phyloP scores from a whole-genome alignment of 441 rosid species.

The Daphne laureola region DNA sequence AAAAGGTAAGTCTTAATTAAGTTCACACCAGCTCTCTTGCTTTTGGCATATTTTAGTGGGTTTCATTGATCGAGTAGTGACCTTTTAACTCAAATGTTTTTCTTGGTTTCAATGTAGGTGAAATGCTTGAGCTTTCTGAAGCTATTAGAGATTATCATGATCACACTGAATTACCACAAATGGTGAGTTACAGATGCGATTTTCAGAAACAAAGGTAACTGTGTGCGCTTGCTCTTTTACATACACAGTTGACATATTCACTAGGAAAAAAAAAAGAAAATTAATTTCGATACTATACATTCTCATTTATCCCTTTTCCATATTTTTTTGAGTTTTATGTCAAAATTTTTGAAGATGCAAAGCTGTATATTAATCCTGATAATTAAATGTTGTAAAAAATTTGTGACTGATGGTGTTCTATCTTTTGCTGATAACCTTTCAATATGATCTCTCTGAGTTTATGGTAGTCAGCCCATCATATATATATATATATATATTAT shows the following conservation, averaged over 20 bases:
- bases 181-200: slow-evolving; percentile 38
- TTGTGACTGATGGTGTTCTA: too few relatives aligned
- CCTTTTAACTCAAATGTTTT: slow-evolving; percentile 5
- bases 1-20: slow-evolving; percentile 42
- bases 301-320: not conserved
- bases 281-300: too few relatives aligned
- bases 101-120: slow-evolving; percentile 34
- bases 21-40: slow-evolving; percentile 8
- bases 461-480: not conserved
- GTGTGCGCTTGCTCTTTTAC: slow-evolving; percentile 6
- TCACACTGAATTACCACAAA: slow-evolving; percentile 66
- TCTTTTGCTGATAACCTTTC: not conserved
- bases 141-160: slow-evolving; percentile 96
- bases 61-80: slow-evolving; percentile 1
- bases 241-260: not conserved
- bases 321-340: too few relatives aligned
- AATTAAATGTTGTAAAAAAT: too few relatives aligned
- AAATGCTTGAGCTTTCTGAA: slow-evolving; percentile 84
- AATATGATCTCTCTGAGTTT: too few relatives aligned
- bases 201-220: not conserved
- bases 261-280: too few relatives aligned
- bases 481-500: too few relatives aligned
- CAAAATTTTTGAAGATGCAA: too few relatives aligned
- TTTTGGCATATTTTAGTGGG: not conserved
- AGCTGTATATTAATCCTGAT: too few relatives aligned